Base-by-base conservation (phyloP, 306 rosid species). In the Quercus gilva region DNA sequence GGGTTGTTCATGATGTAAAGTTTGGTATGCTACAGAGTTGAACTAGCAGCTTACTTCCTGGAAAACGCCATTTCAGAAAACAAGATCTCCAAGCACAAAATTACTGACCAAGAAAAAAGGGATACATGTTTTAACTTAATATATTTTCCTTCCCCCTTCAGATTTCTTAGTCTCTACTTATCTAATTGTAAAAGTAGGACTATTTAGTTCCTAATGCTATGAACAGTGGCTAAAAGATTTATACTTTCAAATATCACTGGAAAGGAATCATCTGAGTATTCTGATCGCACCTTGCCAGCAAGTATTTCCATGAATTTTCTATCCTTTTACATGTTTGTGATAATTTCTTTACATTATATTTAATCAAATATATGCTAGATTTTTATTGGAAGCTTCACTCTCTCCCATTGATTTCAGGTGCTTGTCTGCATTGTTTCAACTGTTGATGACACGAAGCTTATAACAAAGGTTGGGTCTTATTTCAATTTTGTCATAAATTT, bases 401-500 rank as follows among this genome's bases (percentile, higher is more conserved):
- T 73, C 73, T 78, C 15, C 76, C 15, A 23, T 77, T 68, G 29
- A 59, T 78, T 77, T 68, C 90, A 95, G 99, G 98, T 95, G 74
- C 98, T 95, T 74, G 91, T 85, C 73, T 80, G 85, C 88, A 86
- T 95, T 76, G 49, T 90, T 77, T 95, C 99, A 74, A 86, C 86
- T 80, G 97, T 95, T 64, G 99, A 95, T 56, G 98, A 95, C 79
- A 95, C 99, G 72, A 91, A 90, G 86, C 90, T 93, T 78, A 84
- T 91, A 75, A 86, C 89, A 60, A 95, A 95, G 99, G 99, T 95
- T 75, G 29, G 76, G 5, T 84, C 43, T 85, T 78, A 33, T 73
- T 82, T 76, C 75, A 73, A 29, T 76, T 51, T 77, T 81, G 26
- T 81, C 78, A 31, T 74, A 56, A 65, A 73, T 60, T 71, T 23